Base-by-base conservation (phyloP, 192 early-diverging fungal species). In the Linnemannia elongata region DNA sequence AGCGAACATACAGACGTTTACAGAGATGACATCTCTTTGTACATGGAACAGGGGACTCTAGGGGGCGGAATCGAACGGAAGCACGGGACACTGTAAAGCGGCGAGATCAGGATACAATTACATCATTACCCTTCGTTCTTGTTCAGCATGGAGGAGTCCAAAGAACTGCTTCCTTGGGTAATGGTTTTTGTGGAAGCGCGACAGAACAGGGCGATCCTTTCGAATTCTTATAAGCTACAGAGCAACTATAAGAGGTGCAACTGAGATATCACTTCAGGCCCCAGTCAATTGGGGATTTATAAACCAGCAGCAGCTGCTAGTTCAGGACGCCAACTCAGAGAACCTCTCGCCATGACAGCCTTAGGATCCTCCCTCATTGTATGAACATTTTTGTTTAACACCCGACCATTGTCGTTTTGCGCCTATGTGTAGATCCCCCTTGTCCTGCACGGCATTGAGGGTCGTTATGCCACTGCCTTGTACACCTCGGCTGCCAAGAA, bases 401-500 rank as follows among this genome's bases (percentile, higher is more conserved):
- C 74, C 33, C 52, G 38, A 15, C 20, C 30, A 63, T 30, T 13
- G 12, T 27, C 55, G 17, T 33, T 33, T 63, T n/a, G 22, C 7
- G 18, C 88, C 55, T 57, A 27, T 10, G 63, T 78, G 69, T 89
- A 97, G 96, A 93, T 93, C 54, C 96, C 97, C 36, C 74, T 97
- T 41, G 90, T 93, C 63, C 92, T 99, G 70, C 94, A 96, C 91
- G 97, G 97, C 76, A 95, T 99, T 88, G 96, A 97, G 49, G 98
- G 98, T 82, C 95, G 97, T 82, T 99, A 99, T 89, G 97, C 98
- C 57, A 98, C 97, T 12, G 98, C 98, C 55, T 93, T 99, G 72
- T 99, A 94, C 93, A 90, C 95, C 68, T 96, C 98, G 69, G 98
- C 98, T 27, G 89, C 94, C 76, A 96, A 95, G 81, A 91, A 93